Conservation (phyloP, 768 basidiomycete genomes). For the Termitomyces sp. region DNA sequence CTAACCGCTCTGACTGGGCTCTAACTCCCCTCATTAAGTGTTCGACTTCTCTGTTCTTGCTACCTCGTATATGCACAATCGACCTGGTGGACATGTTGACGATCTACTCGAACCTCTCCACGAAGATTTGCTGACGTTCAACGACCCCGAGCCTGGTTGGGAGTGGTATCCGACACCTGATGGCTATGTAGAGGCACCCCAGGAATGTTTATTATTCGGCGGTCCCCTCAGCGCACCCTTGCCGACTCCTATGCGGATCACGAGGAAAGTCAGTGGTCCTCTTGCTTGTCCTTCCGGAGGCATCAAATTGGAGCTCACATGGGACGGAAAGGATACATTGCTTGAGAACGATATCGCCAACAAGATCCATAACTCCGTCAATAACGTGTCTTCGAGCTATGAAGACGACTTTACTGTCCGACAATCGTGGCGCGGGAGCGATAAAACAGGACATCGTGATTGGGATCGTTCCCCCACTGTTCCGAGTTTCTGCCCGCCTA, state of each 20-base stretch:
- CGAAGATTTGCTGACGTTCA: conserved; percentile 1
- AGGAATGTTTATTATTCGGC: conserved; percentile 4
- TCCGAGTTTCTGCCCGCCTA: neutral
- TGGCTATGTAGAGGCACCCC: neutral
- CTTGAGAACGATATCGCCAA: neutral
- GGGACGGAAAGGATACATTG: neutral
- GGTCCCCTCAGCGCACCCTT: neutral
- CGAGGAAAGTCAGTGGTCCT: neutral
- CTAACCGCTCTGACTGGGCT: neutral
- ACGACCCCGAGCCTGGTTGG: neutral
- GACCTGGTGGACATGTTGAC: neutral
- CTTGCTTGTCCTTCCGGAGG: conserved; percentile 2
- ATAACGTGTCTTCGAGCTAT: neutral
- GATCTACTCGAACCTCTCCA: conserved; percentile 3
- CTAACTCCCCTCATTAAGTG: no score
- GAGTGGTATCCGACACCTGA: neutral
- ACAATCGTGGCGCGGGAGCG: neutral
- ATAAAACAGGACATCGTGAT: neutral
- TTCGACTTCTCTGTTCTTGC: neutral
- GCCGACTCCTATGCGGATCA: neutral
- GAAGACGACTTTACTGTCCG: neutral
- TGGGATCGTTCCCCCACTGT: neutral
- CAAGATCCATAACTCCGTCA: neutral
- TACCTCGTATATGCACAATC: neutral
- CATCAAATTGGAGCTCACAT: neutral